Percentiles rank a stretch among this genome's conserved stretches.
phyloP scores from a whole-genome alignment of 2,329 filamentous ascomycete species.

The Fusarium poae region DNA sequence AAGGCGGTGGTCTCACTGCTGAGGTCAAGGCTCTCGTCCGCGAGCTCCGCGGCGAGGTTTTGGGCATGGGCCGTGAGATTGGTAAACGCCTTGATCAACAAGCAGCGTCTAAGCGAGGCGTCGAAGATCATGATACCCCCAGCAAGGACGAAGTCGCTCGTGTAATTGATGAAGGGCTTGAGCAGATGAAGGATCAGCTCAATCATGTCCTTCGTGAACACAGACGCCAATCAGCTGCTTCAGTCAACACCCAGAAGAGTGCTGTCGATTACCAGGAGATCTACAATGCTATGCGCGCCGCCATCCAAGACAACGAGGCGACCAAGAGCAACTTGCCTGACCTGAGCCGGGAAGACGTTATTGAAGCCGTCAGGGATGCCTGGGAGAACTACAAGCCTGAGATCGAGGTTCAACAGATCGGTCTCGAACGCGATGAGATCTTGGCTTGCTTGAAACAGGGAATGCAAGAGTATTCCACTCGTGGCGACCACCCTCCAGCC shows the following conservation, averaged over 20 bases:
- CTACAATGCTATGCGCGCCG: constrained; percentile 85
- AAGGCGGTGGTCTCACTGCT: constrained; percentile 88
- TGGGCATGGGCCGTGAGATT: constrained; percentile 94
- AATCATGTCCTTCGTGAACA: constrained; percentile 82
- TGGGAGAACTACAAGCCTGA: constrained; percentile 97
- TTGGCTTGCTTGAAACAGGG: constrained; percentile 88
- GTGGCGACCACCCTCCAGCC: constrained; percentile 65
- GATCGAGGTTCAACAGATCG: constrained; percentile 89
- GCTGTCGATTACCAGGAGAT: constrained; percentile 84
- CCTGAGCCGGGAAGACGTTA: constrained; percentile 83
- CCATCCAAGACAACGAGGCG: constrained; percentile 72
- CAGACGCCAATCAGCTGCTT: constrained; percentile 74
- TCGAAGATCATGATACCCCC: constrained; percentile 63
- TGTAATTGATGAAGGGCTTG: constrained; percentile 84
- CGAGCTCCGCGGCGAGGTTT: constrained; percentile 89
- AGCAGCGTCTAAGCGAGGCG: constrained; percentile 63
- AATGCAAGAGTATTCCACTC: constrained; percentile 77
- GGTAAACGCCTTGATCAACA: constrained; percentile 84
- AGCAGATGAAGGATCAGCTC: constrained; percentile 87
- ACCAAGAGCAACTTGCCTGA: constrained; percentile 55
- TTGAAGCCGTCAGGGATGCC: constrained; percentile 87
- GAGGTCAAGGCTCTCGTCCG: constrained; percentile 92
- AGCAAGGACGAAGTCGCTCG: constrained; percentile 78
- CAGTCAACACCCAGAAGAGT: constrained; percentile 70
- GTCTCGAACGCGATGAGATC: constrained; percentile 90